phyloP scores from a whole-genome alignment of 768 basidiomycete species.

The Phlebiopsis flavidoalba region DNA sequence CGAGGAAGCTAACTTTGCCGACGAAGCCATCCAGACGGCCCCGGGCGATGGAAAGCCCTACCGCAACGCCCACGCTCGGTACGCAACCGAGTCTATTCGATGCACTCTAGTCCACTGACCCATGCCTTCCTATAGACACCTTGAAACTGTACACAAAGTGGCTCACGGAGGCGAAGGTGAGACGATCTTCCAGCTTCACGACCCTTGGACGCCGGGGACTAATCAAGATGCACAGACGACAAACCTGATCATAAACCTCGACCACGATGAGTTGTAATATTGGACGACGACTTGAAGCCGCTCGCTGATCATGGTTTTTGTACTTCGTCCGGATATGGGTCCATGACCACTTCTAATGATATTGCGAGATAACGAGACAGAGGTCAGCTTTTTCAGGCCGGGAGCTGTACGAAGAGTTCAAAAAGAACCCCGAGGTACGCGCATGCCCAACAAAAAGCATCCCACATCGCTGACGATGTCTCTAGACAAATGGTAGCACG shows the following conservation, averaged over 20 bases:
- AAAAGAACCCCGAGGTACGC: conserved; percentile 71
- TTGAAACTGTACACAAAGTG: conserved; percentile 89
- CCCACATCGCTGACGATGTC: not conserved
- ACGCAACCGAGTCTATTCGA: conserved; percentile 13
- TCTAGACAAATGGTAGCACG: conserved; percentile 20
- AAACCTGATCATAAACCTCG: conserved; percentile 96
- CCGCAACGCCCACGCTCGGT: conserved; percentile 68
- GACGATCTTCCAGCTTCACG: conserved; percentile 4
- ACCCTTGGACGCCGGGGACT: not conserved
- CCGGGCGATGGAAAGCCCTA: conserved; percentile 84
- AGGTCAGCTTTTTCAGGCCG: conserved; percentile 89
- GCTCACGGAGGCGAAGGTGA: conserved; percentile 93
- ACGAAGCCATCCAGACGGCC: conserved; percentile 63
- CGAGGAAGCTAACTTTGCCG: not conserved
- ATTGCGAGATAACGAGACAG: conserved; percentile 90
- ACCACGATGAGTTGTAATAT: conserved; percentile 93
- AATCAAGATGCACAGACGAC: conserved; percentile 60
- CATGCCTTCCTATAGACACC: conserved; percentile 61
- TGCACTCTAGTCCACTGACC: not conserved
- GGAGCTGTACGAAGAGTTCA: conserved; percentile 74
- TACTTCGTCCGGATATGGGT: conserved; percentile 33
- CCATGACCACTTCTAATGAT: not conserved
- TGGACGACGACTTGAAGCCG: conserved; percentile 57
- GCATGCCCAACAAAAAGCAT: not conserved
- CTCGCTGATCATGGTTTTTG: conserved; percentile 77